These are phyloP conservation scores for Lomentospora prolificans DNA, from an alignment of 2,329 filamentous ascomycete species.

Conservation along the genomic window DNA sequence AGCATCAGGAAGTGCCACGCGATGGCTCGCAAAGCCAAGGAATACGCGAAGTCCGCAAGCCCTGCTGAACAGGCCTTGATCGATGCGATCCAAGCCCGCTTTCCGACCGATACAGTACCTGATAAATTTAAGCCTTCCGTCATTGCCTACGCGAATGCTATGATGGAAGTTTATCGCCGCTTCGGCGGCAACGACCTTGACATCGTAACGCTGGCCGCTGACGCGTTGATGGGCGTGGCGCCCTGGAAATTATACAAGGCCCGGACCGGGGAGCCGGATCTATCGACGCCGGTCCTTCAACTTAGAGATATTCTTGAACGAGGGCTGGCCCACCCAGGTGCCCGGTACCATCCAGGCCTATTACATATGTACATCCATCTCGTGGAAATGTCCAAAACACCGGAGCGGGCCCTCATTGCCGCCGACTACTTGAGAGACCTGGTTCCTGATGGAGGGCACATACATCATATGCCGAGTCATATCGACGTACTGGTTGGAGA, in stretches of 20 bases:
- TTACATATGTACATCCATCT: conserved; percentile 70
- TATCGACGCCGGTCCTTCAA: conserved; percentile 7
- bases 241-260: conserved; percentile 36
- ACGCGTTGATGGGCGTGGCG: conserved; percentile 38
- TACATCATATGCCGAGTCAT: conserved; percentile 70
- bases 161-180: conserved; percentile 24
- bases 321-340: conserved; percentile 40
- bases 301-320: conserved; percentile 22
- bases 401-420: conserved; percentile 51
- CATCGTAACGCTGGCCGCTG: conserved; percentile 25
- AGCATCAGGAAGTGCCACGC: conserved; percentile 25
- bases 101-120: conserved; percentile 38
- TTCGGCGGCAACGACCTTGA: conserved; percentile 31
- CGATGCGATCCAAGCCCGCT: conserved; percentile 50
- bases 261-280: conserved; percentile 21
- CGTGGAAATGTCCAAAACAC: conserved; percentile 64
- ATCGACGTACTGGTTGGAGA: conserved; percentile 65
- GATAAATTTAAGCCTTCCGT: conserved; percentile 47
- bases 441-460: conserved; percentile 59
- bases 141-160: conserved; percentile 28
- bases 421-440: conserved; percentile 55
- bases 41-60: conserved; percentile 22
- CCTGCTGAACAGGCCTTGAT: conserved; percentile 39
- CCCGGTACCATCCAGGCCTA: conserved; percentile 53
- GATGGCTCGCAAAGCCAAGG: conserved; percentile 35